A percentile compares a stretch with the other conserved stretches of the same genome.
Evolutionary conservation across 257 asterid species (phyloP).

Genomic region (Solanum phureja): DNA sequence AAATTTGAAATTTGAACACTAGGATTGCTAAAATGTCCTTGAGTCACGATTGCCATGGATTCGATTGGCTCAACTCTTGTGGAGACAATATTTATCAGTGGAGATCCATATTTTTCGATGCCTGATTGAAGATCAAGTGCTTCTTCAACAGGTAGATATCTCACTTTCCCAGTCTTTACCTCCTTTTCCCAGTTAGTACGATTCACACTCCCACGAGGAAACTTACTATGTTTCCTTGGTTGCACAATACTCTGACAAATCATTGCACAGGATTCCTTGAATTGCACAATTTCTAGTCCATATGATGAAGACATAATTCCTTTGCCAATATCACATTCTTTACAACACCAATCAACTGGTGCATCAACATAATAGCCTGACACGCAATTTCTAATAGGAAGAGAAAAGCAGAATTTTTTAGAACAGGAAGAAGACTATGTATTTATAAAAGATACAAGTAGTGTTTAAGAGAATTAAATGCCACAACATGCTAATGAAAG

Average conservation of each 20-base stretch:
- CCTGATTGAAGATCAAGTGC: neutral
- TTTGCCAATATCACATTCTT: conserved; percentile 19
- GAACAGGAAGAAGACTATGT: neutral
- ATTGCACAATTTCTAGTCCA: conserved; percentile 1
- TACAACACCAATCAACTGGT: conserved; percentile 36
- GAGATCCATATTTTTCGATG: neutral
- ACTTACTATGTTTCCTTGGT: neutral
- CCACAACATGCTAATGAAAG: too few relatives aligned
- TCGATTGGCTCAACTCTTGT: neutral
- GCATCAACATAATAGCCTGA: neutral
- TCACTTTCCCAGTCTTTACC: too few relatives aligned
- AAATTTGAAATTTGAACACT: neutral
- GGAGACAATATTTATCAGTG: neutral
- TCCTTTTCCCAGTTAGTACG: neutral
- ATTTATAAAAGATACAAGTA: neutral
- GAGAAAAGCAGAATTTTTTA: neutral
- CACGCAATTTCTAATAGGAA: conserved; percentile 45
- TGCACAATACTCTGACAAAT: neutral
- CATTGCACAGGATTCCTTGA: neutral
- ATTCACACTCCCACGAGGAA: neutral
- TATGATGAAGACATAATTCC: conserved; percentile 1
- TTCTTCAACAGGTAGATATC: neutral
- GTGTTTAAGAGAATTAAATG: neutral
- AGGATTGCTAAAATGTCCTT: conserved; percentile 8
- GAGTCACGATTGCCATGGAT: neutral